Base-by-base conservation (phyloP, 371 early-diverging fungal genomes). In the Mucor mucedo region DNA sequence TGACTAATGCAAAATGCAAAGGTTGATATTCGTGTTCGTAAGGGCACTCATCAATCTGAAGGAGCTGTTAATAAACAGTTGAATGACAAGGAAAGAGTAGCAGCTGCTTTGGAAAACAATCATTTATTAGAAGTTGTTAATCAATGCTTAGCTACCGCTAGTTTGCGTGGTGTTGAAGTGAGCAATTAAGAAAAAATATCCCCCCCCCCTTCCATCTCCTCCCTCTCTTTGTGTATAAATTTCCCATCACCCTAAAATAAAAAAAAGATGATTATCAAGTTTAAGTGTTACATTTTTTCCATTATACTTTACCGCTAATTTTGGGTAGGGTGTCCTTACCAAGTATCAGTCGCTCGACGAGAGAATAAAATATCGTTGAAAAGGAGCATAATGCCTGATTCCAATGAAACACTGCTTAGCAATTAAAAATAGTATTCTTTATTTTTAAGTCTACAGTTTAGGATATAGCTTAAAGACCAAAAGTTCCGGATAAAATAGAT, bases 41-140 rank as follows among this genome's bases (percentile, higher is more conserved):
- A 95, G 68, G 99, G 97, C 32, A 95, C 98, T 13, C 99, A 99
- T 82, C 95, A 95, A 68, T 92, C 93, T 13, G 98, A 98, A 72
- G 80, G 84, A 32, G 94, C 95, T 8, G 93, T 99, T 44, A 99
- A 98, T 80, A 99, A 98, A 78, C 99, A 99, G 77, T 82, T 99
- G 58, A 96, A 96, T 76, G 99, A 99, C 74, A 99, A 99, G 86
- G 99, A 99, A 72, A 86, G 99, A 60, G 99, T 99, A 6, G 96
- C 97, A 3, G 99, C 99, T 4, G 99, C 99, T 5, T 83, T 98
- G 66, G 99, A 99, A 70, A 99, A 99, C 78, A 80, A 81, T 6
- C 93, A 95, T 71, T 73, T 98, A 50, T 75, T 96, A 48, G 94
- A 95, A 68, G 97, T 97, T 0, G 97, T 97, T 38, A 95, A 97